These are phyloP conservation scores for Leucocoprinus sp. DNA, from an alignment of 768 basidiomycete species.

Conservation along the genomic window DNA sequence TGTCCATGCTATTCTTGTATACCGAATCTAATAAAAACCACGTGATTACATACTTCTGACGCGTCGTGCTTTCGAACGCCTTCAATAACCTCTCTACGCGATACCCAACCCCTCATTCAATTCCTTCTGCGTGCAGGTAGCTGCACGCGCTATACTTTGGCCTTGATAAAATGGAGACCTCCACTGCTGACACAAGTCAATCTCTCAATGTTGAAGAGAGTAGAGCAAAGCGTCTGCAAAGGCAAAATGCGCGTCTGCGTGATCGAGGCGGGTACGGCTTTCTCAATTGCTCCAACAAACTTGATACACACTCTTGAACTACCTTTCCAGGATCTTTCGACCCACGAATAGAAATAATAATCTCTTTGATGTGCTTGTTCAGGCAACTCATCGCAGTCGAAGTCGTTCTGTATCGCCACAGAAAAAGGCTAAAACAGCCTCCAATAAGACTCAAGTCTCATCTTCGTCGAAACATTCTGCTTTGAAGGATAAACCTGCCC, in stretches of 20 bases:
- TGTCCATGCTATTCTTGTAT: too few relatives aligned
- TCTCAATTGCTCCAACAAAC: background rate
- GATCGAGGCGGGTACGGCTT: slow-evolving; percentile 57
- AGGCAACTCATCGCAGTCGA: slow-evolving; percentile 11
- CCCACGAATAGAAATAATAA: slow-evolving; percentile 38
- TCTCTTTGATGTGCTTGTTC: slow-evolving; percentile 39
- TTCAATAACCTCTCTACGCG: background rate
- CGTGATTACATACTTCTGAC: too few relatives aligned
- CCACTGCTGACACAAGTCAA: background rate
- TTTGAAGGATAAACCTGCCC: background rate
- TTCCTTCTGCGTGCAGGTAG: background rate
- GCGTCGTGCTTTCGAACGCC: too few relatives aligned
- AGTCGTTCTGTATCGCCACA: slow-evolving; percentile 6
- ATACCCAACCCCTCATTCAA: background rate
- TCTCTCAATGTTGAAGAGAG: slow-evolving; percentile 44
- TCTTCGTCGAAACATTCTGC: background rate
- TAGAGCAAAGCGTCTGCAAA: slow-evolving; percentile 48
- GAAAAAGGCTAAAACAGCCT: slow-evolving; percentile 8
- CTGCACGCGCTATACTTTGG: background rate
- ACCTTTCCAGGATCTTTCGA: slow-evolving; percentile 43
- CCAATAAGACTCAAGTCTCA: background rate
- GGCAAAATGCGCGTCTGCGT: slow-evolving; percentile 59
- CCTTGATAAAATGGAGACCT: slow-evolving; percentile 7
- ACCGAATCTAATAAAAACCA: too few relatives aligned
- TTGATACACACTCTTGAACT: background rate